These are phyloP conservation scores for Thuja plicata DNA, from an alignment of 83 land plant genomes.

Conservation along the genomic window DNA sequence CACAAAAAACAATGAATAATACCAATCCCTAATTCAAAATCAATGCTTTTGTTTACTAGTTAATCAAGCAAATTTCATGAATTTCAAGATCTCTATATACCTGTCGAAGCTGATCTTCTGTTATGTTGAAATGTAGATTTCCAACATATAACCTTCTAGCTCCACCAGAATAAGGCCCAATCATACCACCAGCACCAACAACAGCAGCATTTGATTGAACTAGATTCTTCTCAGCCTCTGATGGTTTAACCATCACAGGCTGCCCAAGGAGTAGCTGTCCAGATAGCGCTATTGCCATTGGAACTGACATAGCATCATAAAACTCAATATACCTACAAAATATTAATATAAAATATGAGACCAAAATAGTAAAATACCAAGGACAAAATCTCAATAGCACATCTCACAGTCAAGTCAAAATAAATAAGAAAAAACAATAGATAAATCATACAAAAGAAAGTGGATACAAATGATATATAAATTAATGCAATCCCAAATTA, in stretches of 20 bases:
- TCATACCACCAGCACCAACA: constrained; percentile 52
- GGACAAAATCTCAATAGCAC: neutral
- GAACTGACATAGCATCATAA: constrained; percentile 99
- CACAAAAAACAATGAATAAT: neutral
- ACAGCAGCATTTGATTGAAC: constrained; percentile 77
- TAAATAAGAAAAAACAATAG: neutral
- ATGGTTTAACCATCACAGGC: constrained; percentile 99
- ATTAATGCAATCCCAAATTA: neutral
- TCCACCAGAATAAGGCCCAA: constrained; percentile 86
- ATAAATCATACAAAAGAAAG: neutral
- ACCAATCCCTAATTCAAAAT: neutral
- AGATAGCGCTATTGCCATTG: constrained; percentile 95
- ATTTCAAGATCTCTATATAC: constrained; percentile 28
- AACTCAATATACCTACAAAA: constrained; percentile 94
- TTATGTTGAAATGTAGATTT: constrained; percentile 87
- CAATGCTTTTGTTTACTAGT: neutral
- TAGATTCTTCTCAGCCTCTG: constrained; percentile 98
- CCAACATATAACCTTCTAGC: constrained; percentile 97
- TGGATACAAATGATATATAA: neutral
- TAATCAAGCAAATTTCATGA: neutral
- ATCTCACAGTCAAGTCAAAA: neutral
- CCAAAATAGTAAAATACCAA: neutral
- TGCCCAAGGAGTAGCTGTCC: constrained; percentile 92
- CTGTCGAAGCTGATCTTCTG: constrained; percentile 89
- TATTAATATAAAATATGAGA: neutral